A percentile compares a stretch with the other conserved stretches of the same genome.
phyloP scores from a whole-genome alignment of 306 rosid genomes.

The Bauhinia variegata region DNA sequence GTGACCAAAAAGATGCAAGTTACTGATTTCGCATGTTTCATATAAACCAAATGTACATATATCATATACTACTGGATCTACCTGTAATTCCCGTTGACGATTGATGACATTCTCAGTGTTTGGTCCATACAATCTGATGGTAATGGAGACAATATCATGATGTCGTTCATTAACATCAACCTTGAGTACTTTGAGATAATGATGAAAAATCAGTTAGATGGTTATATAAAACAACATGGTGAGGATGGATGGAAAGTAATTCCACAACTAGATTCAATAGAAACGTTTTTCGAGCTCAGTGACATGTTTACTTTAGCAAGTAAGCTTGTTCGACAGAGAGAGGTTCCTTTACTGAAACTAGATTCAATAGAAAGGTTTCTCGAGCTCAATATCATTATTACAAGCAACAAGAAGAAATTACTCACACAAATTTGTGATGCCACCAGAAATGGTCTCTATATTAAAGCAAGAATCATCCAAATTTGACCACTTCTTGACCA shows the following conservation, averaged over 20 bases:
- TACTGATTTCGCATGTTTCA: conserved; percentile 7
- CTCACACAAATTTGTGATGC: conserved; percentile 94
- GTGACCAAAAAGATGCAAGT: too few species aligned
- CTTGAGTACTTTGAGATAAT: conserved; percentile 66
- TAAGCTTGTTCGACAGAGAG: not conserved
- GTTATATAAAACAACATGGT: not conserved
- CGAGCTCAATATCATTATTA: not conserved
- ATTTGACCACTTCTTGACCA: conserved; percentile 77
- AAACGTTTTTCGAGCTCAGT: not conserved
- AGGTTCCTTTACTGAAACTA: not conserved
- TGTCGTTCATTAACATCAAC: conserved; percentile 63
- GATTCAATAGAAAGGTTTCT: too few species aligned
- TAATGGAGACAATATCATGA: conserved; percentile 47
- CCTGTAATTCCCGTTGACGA: conserved; percentile 89
- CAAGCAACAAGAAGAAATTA: conserved; percentile 24
- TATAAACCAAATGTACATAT: not conserved
- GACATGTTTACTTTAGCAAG: not conserved
- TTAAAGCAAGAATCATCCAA: conserved; percentile 67
- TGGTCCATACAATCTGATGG: conserved; percentile 84
- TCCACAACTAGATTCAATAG: not conserved
- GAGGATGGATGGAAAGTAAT: conserved; percentile 3
- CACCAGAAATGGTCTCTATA: conserved; percentile 79
- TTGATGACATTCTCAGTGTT: conserved; percentile 86
- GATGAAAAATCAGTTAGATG: conserved; percentile 27
- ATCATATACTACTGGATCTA: conserved; percentile 24